Evolutionary conservation across 169 alveolate species (phyloP).

Genomic region (Eimeria praecox): DNA sequence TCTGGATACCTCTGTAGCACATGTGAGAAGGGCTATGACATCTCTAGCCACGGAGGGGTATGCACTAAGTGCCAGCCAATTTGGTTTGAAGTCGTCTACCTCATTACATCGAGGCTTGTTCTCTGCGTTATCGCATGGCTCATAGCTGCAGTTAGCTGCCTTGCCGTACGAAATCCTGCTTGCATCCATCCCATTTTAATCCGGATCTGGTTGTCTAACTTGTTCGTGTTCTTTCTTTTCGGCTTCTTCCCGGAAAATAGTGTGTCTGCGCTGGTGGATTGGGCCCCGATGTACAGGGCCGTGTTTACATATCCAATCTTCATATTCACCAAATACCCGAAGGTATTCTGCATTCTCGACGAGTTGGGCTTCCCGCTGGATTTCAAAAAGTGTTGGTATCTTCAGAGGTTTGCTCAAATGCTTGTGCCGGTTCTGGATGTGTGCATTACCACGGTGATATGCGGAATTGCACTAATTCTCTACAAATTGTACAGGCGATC

Average conservation of each 20-base stretch:
- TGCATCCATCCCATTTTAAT: constrained; percentile 75
- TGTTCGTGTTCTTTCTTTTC: constrained; percentile 68
- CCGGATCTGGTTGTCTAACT: constrained; percentile 80
- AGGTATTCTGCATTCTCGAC: constrained; percentile 74
- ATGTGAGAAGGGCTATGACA: constrained; percentile 77
- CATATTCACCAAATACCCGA: constrained; percentile 42
- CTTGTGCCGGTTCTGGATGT: constrained; percentile 79
- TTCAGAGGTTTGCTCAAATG: constrained; percentile 79
- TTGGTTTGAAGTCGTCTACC: constrained; percentile 58
- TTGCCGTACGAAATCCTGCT: constrained; percentile 76
- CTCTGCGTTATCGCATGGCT: constrained; percentile 76
- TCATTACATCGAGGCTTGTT: constrained; percentile 60
- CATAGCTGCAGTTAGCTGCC: constrained; percentile 67
- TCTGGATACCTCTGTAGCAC: constrained; percentile 83
- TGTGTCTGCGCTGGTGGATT: constrained; percentile 49
- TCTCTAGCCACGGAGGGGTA: constrained; percentile 44
- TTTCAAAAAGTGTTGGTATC: constrained; percentile 67
- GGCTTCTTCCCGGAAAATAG: constrained; percentile 81
- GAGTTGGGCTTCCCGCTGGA: constrained; percentile 64
- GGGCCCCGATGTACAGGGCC: constrained; percentile 74
- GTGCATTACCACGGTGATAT: constrained; percentile 56
- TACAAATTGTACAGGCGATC: constrained; percentile 63
- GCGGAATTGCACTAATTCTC: constrained; percentile 26
- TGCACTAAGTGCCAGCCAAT: constrained; percentile 71
- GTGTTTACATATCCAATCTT: constrained; percentile 69